Base-by-base conservation (phyloP, 306 rosid genomes). In the Quercus robur region DNA sequence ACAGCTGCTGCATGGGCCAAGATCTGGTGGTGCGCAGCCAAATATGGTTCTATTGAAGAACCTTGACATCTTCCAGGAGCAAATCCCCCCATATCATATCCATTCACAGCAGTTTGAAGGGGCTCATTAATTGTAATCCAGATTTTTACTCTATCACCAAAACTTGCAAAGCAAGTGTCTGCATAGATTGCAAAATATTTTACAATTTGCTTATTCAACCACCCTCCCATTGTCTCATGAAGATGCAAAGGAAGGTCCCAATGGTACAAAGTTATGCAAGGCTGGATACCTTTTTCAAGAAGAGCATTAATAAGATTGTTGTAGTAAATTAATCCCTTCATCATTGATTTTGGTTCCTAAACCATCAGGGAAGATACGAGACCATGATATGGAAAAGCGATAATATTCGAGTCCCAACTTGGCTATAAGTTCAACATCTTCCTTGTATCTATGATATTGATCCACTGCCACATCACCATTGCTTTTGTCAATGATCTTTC, bases 231-330 rank as follows among this genome's bases (percentile, higher is more conserved):
- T 67, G 91, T 86, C 85, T 94, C 94, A 0, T 94, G 84, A 81
- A 94, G 98, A 89, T 92, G 90, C 90, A 87, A 86, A 2, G 98
- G 98, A 81, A 94, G 97, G 84, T 94, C 98, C 97, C 97, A 94
- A 85, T 94, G 98, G 75, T 92, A 94, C 85, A 94, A 77, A 81
- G 98, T 94, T 75, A 83, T 87, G 81, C 73, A 94, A 78, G 98
- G 98, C 80, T 88, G 86, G 80, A 94, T 88, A 71, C 98, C 97
- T 83, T 82, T 91, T 75, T 92, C 92, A 78, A 94, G 90, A 81
- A 94, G 97, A 91, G 91, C 88, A 83, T 91, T 81, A 56, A 94
- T 94, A 74, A 94, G 17, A 81, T 87, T 87, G 82, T 94, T 94
- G 73, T 94, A 94, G 64, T 91, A 92, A 92, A 68, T 83, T 44